phyloP scores from a whole-genome alignment of 306 rosid species.

The Fagus crenata region DNA sequence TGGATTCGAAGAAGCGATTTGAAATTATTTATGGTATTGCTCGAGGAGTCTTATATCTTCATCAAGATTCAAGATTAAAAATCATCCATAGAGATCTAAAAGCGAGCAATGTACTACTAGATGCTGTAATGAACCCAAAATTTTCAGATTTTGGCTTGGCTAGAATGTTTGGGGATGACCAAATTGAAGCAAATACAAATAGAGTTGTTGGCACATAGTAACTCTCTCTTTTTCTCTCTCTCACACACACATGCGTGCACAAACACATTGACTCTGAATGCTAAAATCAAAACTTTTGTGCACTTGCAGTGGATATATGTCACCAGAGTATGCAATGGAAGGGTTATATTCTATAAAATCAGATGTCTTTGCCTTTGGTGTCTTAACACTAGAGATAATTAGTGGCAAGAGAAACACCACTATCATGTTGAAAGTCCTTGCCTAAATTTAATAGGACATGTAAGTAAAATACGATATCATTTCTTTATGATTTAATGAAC shows the following conservation, averaged over 20 bases:
- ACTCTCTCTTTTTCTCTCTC: not conserved
- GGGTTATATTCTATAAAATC: slow-evolving; percentile 54
- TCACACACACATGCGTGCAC: not conserved
- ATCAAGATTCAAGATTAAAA: not conserved
- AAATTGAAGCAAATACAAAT: not conserved
- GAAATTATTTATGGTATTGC: not conserved
- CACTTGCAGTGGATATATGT: slow-evolving; percentile 56
- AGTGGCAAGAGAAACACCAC: slow-evolving; percentile 56
- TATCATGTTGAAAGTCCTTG: slow-evolving; percentile 28
- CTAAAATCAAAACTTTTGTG: not conserved
- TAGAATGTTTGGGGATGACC: not conserved
- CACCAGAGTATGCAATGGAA: slow-evolving; percentile 69
- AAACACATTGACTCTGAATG: no score
- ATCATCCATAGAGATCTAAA: slow-evolving; percentile 34
- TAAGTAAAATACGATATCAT: slow-evolving; percentile 28
- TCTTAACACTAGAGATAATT: slow-evolving; percentile 55
- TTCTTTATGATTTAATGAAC: not conserved
- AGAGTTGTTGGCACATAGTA: slow-evolving; percentile 3
- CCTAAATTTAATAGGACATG: slow-evolving; percentile 60
- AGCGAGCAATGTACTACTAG: slow-evolving; percentile 21
- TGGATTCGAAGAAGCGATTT: not conserved
- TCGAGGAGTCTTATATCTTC: slow-evolving; percentile 4
- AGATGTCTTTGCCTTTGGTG: slow-evolving; percentile 60
- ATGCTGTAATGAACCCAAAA: not conserved
- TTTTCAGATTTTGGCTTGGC: not conserved